Evolutionary conservation across 1,284 basidiomycete species (phyloP).

Genomic region (Rhizopogon parksii): DNA sequence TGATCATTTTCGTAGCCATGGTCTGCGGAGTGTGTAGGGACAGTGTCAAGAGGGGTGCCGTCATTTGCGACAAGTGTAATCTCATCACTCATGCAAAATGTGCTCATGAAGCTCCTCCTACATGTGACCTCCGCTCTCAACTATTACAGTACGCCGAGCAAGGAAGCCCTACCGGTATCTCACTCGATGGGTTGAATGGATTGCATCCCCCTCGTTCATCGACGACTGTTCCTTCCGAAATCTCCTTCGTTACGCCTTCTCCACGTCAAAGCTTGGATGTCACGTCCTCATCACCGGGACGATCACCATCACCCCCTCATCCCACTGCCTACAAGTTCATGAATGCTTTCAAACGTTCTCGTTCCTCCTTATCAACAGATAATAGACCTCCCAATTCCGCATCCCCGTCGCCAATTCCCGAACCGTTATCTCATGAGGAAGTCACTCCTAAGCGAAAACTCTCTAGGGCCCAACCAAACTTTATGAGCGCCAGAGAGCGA

Average conservation of each 20-base stretch:
- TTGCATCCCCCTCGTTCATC: constrained; percentile 23
- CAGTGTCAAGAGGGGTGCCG: constrained; percentile 79
- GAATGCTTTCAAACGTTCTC: constrained; percentile 55
- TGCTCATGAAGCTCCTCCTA: constrained; percentile 62
- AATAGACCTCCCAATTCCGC: constrained; percentile 14
- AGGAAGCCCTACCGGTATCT: constrained; percentile 44
- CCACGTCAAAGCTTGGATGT: constrained; percentile 47
- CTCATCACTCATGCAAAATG: constrained; percentile 85
- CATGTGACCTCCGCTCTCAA: constrained; percentile 79
- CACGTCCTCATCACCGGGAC: constrained; percentile 26
- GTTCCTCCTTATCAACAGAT: constrained; percentile 32
- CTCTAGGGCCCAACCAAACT: constrained; percentile 28
- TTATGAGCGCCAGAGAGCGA: constrained; percentile 31
- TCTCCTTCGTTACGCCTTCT: constrained; percentile 40
- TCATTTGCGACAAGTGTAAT: constrained; percentile 85
- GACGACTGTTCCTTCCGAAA: constrained; percentile 44
- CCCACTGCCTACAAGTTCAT: constrained; percentile 61
- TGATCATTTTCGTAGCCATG: constrained; percentile 54
- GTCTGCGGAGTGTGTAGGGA: constrained; percentile 78
- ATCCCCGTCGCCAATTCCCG: constrained; percentile 23
- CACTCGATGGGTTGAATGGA: constrained; percentile 41
- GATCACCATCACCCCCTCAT: constrained; percentile 32
- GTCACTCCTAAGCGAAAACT: constrained; percentile 26
- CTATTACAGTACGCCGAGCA: constrained; percentile 63
- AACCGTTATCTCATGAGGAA: constrained; percentile 17